Evolutionary conservation across 2,329 filamentous ascomycete species (phyloP), one percentile per base, ranked within the genome.

Genomic region (Alternaria alternata): DNA sequence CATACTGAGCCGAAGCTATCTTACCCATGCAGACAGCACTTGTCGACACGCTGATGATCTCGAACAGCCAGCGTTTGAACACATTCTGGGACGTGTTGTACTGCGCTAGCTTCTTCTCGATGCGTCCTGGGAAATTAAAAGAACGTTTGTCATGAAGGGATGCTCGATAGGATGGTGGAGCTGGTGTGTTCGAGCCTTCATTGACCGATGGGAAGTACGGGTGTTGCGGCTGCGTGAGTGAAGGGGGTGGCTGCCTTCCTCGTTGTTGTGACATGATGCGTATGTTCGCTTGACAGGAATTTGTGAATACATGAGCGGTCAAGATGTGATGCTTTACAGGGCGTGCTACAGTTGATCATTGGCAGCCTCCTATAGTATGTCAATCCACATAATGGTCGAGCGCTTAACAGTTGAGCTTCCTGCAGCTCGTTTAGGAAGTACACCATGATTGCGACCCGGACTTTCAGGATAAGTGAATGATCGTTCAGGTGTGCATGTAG

Each of bases 11-110:
- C 1, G 18, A n/a, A 9, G 28, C 11, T 18, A 7, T 52, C 18
- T 2, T 6, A 53, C 56, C 68, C 52, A 81, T 73, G 51, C 77
- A 75, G 0, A 69, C n/a, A 2, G 79, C 69, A 20, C 76, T 76
- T 7, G 70, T 66, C 0, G 67, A 41, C 61, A 67, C 73, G 44
- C 68, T 72, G 1, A 70, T 28, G 3, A 77, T 68, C 49, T 78
- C 74, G 11, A 75, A 69, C 0, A 71, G 9, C 75, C 75, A 77
- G 14, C 71, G 61, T 42, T 69, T 68, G 12, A 61, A 43, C 1
- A 66, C 7, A 20, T 58, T 70, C 3, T 64, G 41, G 0, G 72
- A 74, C 0, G 64, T 53, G 51, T 70, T 74, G 32, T 70, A 73
- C 7, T 60, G 30, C 22, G 70, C 68, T 7, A 75, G 41, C 43